A percentile compares a stretch with the other conserved stretches of the same genome.
Conservation (phyloP, 2,329 filamentous ascomycete species). For the Phialophora chinensis region DNA sequence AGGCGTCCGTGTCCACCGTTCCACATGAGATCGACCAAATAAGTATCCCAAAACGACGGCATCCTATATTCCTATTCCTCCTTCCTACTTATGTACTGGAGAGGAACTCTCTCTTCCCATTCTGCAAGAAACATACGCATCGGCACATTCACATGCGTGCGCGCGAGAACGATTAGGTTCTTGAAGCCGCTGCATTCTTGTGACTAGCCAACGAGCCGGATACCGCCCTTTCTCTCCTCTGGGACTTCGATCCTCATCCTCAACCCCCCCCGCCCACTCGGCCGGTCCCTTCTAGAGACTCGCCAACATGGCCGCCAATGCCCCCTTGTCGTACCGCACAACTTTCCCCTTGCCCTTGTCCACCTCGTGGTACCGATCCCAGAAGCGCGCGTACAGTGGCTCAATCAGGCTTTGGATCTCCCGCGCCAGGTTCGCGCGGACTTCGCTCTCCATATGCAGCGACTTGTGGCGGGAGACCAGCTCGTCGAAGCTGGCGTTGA, state of each 20-base stretch:
- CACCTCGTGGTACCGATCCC: conserved; percentile 95
- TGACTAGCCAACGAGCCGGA: background rate
- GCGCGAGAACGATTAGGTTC: background rate
- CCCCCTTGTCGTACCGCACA: conserved; percentile 92
- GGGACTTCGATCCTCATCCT: background rate
- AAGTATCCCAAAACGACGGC: background rate
- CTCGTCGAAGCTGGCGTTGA: conserved; percentile 90
- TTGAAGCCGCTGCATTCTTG: background rate
- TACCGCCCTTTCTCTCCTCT: background rate
- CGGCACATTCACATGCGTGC: background rate
- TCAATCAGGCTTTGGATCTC: conserved; percentile 92
- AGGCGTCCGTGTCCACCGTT: background rate
- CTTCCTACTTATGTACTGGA: background rate
- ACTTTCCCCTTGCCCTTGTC: conserved; percentile 99
- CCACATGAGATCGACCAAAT: background rate
- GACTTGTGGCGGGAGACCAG: conserved; percentile 81
- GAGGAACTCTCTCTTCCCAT: background rate
- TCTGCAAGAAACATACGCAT: background rate
- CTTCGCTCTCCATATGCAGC: conserved; percentile 89
- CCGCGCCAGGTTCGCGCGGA: conserved; percentile 76
- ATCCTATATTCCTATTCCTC: background rate
- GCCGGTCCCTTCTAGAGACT: conserved; percentile 44
- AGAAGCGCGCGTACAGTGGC: conserved; percentile 92
- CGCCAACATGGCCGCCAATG: conserved; percentile 69
- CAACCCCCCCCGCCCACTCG: background rate